Percentiles rank a stretch among this genome's conserved stretches.
phyloP scores from a whole-genome alignment of 139 green algal species.

The Chlorella vulgaris region DNA sequence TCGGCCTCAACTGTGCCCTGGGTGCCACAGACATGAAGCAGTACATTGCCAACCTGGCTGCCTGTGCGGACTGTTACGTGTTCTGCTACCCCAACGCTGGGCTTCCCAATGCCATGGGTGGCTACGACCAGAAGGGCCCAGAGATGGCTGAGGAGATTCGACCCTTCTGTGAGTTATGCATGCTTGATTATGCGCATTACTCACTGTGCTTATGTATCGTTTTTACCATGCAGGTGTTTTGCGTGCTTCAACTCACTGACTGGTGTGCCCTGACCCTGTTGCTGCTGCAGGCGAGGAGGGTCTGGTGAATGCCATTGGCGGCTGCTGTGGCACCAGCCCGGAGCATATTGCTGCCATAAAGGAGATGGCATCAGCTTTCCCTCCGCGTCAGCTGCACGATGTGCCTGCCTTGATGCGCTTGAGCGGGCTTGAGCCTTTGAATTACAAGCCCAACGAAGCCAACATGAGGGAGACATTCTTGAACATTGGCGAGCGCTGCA shows the following conservation, averaged over 20 bases:
- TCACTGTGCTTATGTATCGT: neutral
- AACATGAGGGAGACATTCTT: constrained; percentile 93
- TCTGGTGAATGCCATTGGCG: constrained; percentile 94
- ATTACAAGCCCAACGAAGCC: constrained; percentile 80
- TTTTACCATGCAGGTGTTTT: neutral
- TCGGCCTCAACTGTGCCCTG: constrained; percentile 98
- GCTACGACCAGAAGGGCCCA: constrained; percentile 94
- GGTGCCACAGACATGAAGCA: constrained; percentile 93
- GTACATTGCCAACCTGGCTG: constrained; percentile 92
- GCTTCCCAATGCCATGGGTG: constrained; percentile 98
- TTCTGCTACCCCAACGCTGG: constrained; percentile 99
- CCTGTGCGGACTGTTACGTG: constrained; percentile 92
- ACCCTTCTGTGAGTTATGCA: constrained; percentile 82
- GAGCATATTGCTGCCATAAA: constrained; percentile 91
- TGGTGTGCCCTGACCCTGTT: too few species aligned
- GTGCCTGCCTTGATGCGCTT: constrained; percentile 87
- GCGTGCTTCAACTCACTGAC: too few species aligned
- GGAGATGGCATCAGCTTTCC: constrained; percentile 66
- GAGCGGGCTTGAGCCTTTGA: constrained; percentile 93
- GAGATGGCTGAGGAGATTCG: constrained; percentile 96
- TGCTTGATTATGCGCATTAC: neutral
- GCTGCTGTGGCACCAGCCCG: constrained; percentile 92
- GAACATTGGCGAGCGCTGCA: constrained; percentile 97
- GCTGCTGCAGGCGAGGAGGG: constrained; percentile 61
- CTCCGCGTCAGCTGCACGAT: constrained; percentile 62